Base-by-base conservation (phyloP, 768 basidiomycete species). In the Leccinum fibrillosum region DNA sequence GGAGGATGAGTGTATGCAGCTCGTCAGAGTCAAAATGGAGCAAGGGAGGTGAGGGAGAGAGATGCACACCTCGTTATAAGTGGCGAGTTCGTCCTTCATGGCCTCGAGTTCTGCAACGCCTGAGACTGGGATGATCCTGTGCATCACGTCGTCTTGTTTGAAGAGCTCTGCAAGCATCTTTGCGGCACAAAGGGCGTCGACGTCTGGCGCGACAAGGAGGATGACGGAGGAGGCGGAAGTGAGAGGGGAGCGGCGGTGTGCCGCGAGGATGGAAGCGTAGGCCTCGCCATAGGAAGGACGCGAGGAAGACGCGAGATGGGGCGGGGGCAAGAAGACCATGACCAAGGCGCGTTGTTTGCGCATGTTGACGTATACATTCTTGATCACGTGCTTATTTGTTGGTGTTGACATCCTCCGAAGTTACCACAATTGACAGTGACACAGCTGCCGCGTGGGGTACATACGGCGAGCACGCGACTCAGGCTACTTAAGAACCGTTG, bases 121-220 rank as follows among this genome's bases (percentile, higher is more conserved):
- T 13, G 92, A 87, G 1, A 98, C 86, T 32, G 97, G 97, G 37
- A 93, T 87, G 53, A 93, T 84, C 49, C 92, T 83, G 74, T 98
- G 90, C 71, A 89, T 88, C 44, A 98, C 85, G 65, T 96, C 94
- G 78, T 99, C 97, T 65, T 95, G 92, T 65, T 86, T 89, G 75
- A 99, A 86, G 17, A 99, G 77, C 34, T 88, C 86, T 11, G 89
- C 87, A 48, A 98, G 82, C 85, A 98, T 96, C 48, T 87, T 83
- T 5, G 92, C 87, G 10, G 94, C 94, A 70, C 93, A 94, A 6
- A 98, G 77, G 5, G 92, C 92, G 75, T 99, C 96, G 53, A 94
- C 90, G 69, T 95, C 91, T 10, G 93, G 90, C 2, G 92, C 86
- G 49, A 92, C 92, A 56, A 95, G 85, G 51, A 96, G 81, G 63